Evolutionary conservation across 495 filamentous ascomycete species (phyloP).

Genomic region (Choiromyces venosus): DNA sequence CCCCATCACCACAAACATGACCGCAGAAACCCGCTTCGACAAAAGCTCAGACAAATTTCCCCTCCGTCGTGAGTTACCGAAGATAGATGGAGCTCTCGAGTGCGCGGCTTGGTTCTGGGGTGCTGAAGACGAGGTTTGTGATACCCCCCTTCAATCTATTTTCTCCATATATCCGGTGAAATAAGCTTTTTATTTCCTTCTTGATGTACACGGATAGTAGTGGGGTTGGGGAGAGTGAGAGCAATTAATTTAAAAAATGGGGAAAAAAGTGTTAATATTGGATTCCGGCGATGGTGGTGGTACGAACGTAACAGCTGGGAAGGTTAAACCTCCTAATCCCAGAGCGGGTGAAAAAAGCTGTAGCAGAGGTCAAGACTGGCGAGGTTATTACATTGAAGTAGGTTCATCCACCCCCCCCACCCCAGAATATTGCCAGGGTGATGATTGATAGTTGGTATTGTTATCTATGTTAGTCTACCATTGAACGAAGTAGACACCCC

Average conservation of each 20-base stretch:
- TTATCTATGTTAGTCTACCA: constrained; percentile 53
- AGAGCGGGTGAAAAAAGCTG: constrained; percentile 50
- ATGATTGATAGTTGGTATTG: not conserved
- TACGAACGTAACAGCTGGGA: constrained; percentile 41
- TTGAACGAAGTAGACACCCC: constrained; percentile 50
- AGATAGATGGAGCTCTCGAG: constrained; percentile 36
- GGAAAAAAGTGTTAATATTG: not conserved
- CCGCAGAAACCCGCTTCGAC: constrained; percentile 1
- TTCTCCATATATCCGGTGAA: constrained; percentile 41
- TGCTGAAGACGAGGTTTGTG: constrained; percentile 52
- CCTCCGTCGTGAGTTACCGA: not conserved
- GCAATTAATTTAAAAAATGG: too few relatives aligned
- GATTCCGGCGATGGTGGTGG: not conserved
- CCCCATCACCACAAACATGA: not conserved
- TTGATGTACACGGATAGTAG: too few relatives aligned
- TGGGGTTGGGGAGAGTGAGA: too few relatives aligned
- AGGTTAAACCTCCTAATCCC: constrained; percentile 58
- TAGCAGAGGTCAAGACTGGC: constrained; percentile 51
- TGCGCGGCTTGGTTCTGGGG: constrained; percentile 63
- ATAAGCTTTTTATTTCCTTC: constrained; percentile 37
- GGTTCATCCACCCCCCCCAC: constrained; percentile 3
- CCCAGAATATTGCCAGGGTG: not conserved
- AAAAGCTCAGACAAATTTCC: not conserved
- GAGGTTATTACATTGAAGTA: constrained; percentile 59
- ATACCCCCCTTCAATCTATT: not conserved